Base-by-base conservation (phyloP, 805 yeast genomes). In the Yamadazyma sp. region DNA sequence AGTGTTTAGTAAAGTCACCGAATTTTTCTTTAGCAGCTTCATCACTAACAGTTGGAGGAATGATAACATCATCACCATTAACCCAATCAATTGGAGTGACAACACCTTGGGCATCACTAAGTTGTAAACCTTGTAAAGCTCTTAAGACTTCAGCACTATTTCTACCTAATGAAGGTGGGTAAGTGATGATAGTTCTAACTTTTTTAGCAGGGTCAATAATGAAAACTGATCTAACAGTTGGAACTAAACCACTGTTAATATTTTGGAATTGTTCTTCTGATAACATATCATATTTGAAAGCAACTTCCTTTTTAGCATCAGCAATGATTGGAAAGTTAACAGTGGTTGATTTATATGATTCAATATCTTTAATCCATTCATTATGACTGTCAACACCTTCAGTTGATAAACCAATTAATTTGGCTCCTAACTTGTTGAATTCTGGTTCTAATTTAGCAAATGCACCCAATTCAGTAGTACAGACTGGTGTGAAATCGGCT, bases 1-100 rank as follows among this genome's bases (percentile, higher is more conserved):
- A 87, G 61, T 87, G 80, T 57, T 79, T 83, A 55, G 75, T 78
- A 72, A 86, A 86, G 40, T 80, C 79, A 47, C 95, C 95, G 64
- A 85, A 88, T 66, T 86, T 85, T 50, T 76, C 76, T 24, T 70
- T 70, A 26, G 86, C 86, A 45, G 70, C 78, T 22, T 69, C 77
- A 50, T 80, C 75, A 12, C 76, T 63, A 21, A 80, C 78, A 23
- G 75, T 64, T 33, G 86, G 86, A 35, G 82, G 85, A 41, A 82
- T 78, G 46, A 82, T 80, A 30, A 81, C 86, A 58, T 82, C 86
- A 42, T 80, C 78, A 43, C 86, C 87, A 27, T 75, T 77, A 44
- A 75, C 73, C 88, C 87, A 81, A 65, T 81, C 76, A 38, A 76
- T 74, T 36, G 88, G 87, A 18, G 87, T 81, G 36, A 81, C 80